Evolutionary conservation across 805 yeast species (phyloP), one percentile per base, ranked within the genome.

Genomic region (Kockiozyma suomiensis): DNA sequence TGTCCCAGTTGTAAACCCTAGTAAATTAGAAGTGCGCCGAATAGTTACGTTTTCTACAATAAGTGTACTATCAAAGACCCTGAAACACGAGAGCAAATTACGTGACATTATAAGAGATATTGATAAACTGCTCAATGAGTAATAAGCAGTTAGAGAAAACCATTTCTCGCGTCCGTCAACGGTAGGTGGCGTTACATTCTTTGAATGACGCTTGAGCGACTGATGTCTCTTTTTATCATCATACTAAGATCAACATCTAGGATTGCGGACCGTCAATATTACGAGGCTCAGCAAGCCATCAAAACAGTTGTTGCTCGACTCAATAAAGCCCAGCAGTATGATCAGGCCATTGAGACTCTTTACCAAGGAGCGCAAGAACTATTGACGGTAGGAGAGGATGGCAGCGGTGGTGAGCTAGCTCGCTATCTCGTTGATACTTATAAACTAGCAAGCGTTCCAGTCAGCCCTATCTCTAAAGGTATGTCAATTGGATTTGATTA

Each of bases 201-300:
- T 15, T 2, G 17, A 13, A 13, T 13, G 3, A 8, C 28, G 10
- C 15, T 32, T 33, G 38, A 12, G 15, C 28, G 19, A 21, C 17
- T n/a, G n/a, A n/a, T n/a, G n/a, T n/a, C n/a, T n/a, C n/a, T n/a
- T n/a, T n/a, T n/a, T n/a, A 33, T 17, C 3, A 17, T 17, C 35
- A 3, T 8, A 30, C 17, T 28, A 8, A 15, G 26, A 8, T 48
- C 17, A 13, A 7, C 33, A 21, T 33, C 5, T 26, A 85, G 88
- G 68, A 86, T 93, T 64, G 82, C 81, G 52, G 81, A 81, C 51
- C 90, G 89, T 1, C 88, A 91, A 56, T 90, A 81, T 75, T 93
- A 93, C 72, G 99, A 94, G 72, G 98, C 98, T 0, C 97, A 93
- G 72, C 98, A 94, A 74, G 92, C 97, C 0, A 80, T 94, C 53